Percentiles rank a stretch among this genome's conserved stretches.
Conservation (phyloP, 2,329 filamentous ascomycete genomes). For the Alternaria solani region DNA sequence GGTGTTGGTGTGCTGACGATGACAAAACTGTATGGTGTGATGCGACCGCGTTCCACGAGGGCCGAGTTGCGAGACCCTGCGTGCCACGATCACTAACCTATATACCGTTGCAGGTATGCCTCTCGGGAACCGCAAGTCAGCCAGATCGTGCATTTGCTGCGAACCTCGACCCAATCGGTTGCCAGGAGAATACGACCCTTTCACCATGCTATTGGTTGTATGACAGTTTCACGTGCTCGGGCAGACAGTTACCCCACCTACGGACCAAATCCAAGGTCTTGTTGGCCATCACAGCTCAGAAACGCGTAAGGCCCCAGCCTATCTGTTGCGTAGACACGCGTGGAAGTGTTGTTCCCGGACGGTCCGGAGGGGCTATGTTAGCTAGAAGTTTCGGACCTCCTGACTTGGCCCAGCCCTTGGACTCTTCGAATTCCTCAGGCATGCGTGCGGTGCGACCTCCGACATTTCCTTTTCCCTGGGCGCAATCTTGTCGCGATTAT, state of each 20-base stretch:
- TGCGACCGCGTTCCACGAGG: slow-evolving; percentile 8
- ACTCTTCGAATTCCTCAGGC: neutral
- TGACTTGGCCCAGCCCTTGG: slow-evolving; percentile 3
- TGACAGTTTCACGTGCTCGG: slow-evolving; percentile 9
- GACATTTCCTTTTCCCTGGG: neutral
- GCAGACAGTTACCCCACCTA: slow-evolving; percentile 13
- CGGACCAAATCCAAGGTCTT: slow-evolving; percentile 3
- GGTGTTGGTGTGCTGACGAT: slow-evolving; percentile 11
- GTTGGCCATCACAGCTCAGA: slow-evolving; percentile 9
- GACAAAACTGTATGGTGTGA: slow-evolving; percentile 8
- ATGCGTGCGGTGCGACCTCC: neutral
- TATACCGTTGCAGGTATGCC: slow-evolving; percentile 9
- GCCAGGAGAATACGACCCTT: neutral
- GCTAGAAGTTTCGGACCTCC: neutral
- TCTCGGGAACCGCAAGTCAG: slow-evolving; percentile 8
- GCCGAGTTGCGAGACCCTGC: neutral
- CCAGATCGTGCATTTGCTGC: slow-evolving; percentile 11
- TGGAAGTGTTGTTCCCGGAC: neutral
- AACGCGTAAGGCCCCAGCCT: slow-evolving; percentile 16
- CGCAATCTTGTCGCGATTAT: slow-evolving; percentile 1
- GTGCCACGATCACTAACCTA: neutral
- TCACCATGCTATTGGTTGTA: slow-evolving; percentile 8
- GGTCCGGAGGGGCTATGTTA: slow-evolving; percentile 8
- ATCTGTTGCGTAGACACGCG: neutral
- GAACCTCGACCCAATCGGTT: slow-evolving; percentile 12